A percentile compares a stretch with the other conserved stretches of the same genome.
These are phyloP conservation scores for Trichosporon ovoides DNA, from an alignment of 1,284 basidiomycete genomes.

Conservation along the genomic window DNA sequence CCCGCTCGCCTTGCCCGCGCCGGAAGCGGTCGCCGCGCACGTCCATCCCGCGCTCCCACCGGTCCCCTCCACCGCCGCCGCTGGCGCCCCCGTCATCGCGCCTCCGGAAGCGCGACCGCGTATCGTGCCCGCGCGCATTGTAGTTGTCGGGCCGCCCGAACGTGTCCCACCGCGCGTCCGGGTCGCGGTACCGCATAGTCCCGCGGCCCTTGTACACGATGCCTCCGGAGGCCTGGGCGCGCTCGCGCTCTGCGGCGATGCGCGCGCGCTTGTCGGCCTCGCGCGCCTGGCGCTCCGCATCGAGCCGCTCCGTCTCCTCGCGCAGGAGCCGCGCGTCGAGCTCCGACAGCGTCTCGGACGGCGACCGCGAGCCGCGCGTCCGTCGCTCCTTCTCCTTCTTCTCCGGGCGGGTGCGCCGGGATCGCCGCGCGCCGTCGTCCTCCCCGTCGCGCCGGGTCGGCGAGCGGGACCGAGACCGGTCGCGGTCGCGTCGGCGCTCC, in stretches of 20 bases:
- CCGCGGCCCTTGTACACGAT: conserved; percentile 48
- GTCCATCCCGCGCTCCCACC: conserved; percentile 24
- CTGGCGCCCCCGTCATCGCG: conserved; percentile 9
- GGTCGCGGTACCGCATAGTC: conserved; percentile 47
- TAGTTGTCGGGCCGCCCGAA: conserved; percentile 28
- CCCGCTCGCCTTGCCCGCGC: conserved; percentile 15
- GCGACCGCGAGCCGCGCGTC: conserved; percentile 11
- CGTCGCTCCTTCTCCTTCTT: conserved; percentile 12
- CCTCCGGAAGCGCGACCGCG: conserved; percentile 16
- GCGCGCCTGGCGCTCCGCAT: conserved; percentile 30
- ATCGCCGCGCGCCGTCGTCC: conserved; percentile 1
- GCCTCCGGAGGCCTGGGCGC: conserved; percentile 31
- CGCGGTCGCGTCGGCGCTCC: conserved; percentile 24
- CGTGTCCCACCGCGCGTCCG: conserved; percentile 27
- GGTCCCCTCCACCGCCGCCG: too few species aligned
- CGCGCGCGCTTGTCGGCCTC: conserved; percentile 33
- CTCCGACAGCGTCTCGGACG: conserved; percentile 41
- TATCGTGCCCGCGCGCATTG: conserved; percentile 26
- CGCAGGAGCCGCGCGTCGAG: conserved; percentile 47
- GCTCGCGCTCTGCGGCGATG: conserved; percentile 33
- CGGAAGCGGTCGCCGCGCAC: conserved; percentile 20
- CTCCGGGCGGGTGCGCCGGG: conserved; percentile 10
- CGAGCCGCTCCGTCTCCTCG: conserved; percentile 47
- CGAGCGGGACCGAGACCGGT: not conserved
- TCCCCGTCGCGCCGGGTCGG: not conserved